phyloP scores from a whole-genome alignment of 306 rosid species.

The Medicago arabica region DNA sequence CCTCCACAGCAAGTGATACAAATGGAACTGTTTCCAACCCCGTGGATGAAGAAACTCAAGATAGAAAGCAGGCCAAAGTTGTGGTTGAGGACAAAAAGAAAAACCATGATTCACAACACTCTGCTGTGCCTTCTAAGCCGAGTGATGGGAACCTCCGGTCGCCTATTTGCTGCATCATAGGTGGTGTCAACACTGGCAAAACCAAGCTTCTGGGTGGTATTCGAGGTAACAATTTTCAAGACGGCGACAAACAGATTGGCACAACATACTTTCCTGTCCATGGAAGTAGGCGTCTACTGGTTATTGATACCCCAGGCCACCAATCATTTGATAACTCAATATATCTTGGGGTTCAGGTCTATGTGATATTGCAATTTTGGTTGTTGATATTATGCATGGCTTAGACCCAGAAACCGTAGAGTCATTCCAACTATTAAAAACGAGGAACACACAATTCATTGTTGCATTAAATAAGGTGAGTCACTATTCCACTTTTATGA shows the following conservation, averaged over 20 bases:
- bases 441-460: constrained; percentile 92
- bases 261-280: constrained; percentile 89
- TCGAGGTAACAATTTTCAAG: constrained; percentile 94
- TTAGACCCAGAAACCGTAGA: constrained; percentile 93
- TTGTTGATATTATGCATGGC: constrained; percentile 99
- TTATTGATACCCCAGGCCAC: constrained; percentile 97
- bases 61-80: too few relatives aligned
- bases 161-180: constrained; percentile 99
- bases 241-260: constrained; percentile 46
- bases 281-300: constrained; percentile 77
- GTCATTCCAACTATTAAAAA: constrained; percentile 83
- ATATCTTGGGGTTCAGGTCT: constrained; percentile 69
- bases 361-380: constrained; percentile 95
- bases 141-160: constrained; percentile 84
- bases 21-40: too few relatives aligned
- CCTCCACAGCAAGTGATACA: too few relatives aligned
- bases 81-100: too few relatives aligned
- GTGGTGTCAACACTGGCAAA: constrained; percentile 97
- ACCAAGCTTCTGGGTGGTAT: constrained; percentile 93
- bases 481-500: not conserved
- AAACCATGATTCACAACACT: too few relatives aligned
- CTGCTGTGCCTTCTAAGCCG: constrained; percentile 50
- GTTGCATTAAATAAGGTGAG: constrained; percentile 85
- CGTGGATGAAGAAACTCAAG: too few relatives aligned
- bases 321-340: constrained; percentile 64